Base-by-base conservation (phyloP, 768 basidiomycete species). In the Amyloporia xantha region DNA sequence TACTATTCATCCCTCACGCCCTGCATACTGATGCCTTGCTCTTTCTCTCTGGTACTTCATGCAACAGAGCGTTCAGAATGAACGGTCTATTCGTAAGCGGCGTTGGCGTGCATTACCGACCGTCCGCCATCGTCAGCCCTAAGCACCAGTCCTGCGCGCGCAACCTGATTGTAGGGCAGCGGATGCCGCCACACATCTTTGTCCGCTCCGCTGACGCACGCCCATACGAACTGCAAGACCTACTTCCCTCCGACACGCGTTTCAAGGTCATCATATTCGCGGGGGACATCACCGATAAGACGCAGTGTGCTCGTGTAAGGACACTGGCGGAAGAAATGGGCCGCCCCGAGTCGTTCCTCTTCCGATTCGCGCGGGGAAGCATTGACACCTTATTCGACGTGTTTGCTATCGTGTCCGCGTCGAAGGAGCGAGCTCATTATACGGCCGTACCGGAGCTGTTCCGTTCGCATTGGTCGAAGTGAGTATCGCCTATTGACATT, bases 391-490 rank as follows among this genome's bases (percentile, higher is more conserved):
- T 51, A 17, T 51, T 58, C 44, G 57, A 58, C 27, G 41, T 58
- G 5, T 10, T 53, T 24, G 47, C 54, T 30, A 49, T 58, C 35
- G 53, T 51, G 30, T 41, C 49, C 0, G 50, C 46, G 9, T 46
- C 38, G 47, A 53, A 55, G 41, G 15, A 47, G 4, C 27, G 44
- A 9, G 49, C 49, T 20, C 42, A 51, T 45, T 54, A 44, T 27
- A 50, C 43, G 2, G 72, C 73, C 35, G 54, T 82, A 10, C 80
- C 80, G 1, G 51, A 54, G 35, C 45, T 70, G 9, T 64, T 82
- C 48, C 64, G 77, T 43, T 60, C 71, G 9, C 81, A 82, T 60
- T 82, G 81, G 81, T 74, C 79, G 1, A 81, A 75, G 81, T 81
- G 43, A 46, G 72, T 54, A 13, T 17, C n/a, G n/a, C n/a, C n/a